Evolutionary conservation across 805 yeast genomes (phyloP).

Genomic region (Ogataea kodamae): DNA sequence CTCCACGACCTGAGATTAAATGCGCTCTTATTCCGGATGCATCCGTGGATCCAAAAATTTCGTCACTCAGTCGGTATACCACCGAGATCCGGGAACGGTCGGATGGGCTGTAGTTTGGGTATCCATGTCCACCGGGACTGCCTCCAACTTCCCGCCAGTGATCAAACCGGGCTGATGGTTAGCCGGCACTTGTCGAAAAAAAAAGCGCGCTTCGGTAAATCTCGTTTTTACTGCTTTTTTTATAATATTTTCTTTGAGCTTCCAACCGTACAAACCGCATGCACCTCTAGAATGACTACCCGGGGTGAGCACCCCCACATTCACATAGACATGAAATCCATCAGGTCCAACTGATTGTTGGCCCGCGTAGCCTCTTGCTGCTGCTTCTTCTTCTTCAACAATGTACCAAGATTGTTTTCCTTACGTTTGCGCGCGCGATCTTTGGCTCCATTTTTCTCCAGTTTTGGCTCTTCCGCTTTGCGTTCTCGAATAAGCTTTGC

Average conservation of each 20-base stretch:
- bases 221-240: slow-evolving; percentile 3
- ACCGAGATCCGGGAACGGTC: no score
- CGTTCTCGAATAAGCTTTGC: slow-evolving; percentile 7
- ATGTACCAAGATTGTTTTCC: slow-evolving; percentile 23
- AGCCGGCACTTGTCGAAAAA: no score
- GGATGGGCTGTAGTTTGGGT: neutral
- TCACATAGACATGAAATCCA: slow-evolving; percentile 27
- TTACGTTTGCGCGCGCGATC: slow-evolving; percentile 25
- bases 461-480: slow-evolving; percentile 4
- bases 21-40: slow-evolving; percentile 9
- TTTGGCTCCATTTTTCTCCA: slow-evolving; percentile 10
- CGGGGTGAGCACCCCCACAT: slow-evolving; percentile 2
- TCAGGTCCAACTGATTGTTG: slow-evolving; percentile 20
- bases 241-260: slow-evolving; percentile 4
- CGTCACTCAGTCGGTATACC: neutral
- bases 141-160: no score
- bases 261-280: slow-evolving; percentile 1
- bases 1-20: slow-evolving; percentile 6
- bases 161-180: no score
- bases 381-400: slow-evolving; percentile 24
- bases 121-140: slow-evolving; percentile 3
- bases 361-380: slow-evolving; percentile 13
- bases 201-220: slow-evolving; percentile 12
- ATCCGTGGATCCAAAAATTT: slow-evolving; percentile 9
- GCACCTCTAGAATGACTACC: slow-evolving; percentile 1